Conservation (phyloP, 441 rosid genomes). For the Metrosideros polymorpha region DNA sequence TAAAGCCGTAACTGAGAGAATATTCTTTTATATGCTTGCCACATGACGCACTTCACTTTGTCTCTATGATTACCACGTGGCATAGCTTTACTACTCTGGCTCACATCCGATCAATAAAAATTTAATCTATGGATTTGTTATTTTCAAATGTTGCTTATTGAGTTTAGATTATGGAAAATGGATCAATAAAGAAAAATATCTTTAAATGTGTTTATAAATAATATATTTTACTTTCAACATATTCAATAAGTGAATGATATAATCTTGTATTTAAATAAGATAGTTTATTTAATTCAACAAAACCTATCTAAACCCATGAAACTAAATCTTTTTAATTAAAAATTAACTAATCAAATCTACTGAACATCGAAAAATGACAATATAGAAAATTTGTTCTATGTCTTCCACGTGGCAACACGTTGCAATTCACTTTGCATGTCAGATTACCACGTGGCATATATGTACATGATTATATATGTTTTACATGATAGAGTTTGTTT, state of each 20-base stretch:
- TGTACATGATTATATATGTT: too few species aligned
- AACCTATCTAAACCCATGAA: background rate
- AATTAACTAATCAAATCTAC: background rate
- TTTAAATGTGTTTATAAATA: background rate
- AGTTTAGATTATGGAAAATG: background rate
- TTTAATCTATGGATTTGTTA: background rate
- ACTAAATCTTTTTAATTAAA: background rate
- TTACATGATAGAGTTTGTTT: background rate
- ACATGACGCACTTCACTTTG: too few species aligned
- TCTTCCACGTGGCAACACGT: too few species aligned
- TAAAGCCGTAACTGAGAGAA: background rate
- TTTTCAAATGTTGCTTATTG: background rate
- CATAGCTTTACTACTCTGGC: background rate
- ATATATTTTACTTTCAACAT: background rate
- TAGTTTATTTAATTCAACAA: background rate
- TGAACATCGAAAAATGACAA: background rate
- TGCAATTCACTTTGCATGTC: background rate
- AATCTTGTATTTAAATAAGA: background rate
- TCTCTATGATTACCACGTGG: background rate
- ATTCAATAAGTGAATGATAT: background rate
- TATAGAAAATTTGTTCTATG: background rate
- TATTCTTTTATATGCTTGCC: background rate
- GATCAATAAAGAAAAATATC: background rate
- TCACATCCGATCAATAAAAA: background rate
- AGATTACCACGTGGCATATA: too few species aligned